Evolutionary conservation across 805 yeast genomes (phyloP), one percentile per base, ranked within the genome.

Genomic region (Scheffersomyces amazonensis): DNA sequence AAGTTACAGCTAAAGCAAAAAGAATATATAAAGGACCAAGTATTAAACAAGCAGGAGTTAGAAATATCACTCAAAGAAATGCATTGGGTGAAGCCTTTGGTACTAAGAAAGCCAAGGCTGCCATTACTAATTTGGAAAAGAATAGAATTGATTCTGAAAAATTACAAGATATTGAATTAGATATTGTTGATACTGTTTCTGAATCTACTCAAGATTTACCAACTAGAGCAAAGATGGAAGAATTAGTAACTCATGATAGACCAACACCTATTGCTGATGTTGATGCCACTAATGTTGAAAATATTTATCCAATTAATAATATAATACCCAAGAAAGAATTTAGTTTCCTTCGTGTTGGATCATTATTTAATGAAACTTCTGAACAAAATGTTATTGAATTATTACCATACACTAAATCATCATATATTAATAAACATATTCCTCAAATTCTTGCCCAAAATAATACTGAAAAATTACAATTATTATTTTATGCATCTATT

Each of bases 51-150:
- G 62, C 66, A 7, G 76, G 76, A 23, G 64, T 66, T 27, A 64
- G 68, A 44, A 64, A 73, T 50, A 67, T 75, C 41, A 66, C 71
- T 13, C 87, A 87, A 64, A 78, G 97, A 59, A 86, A 78, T 40
- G 84, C 87, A 2, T 74, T 93, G 55, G 99, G 99, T 55, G 91
- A 88, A 64, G 95, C 93, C 2, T 93, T 93, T 52, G 99, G 99
- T 74, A 91, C 99, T 41, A 90, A 87, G 68, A 90, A 81, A 68
- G 97, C 97, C 45, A 91, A 88, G 69, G 84, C 87, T 51, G 95
- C 95, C 24, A 85, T 93, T 53, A 68, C 77, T 36, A 91, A 83
- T 57, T 64, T 80, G 52, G 93, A 83, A 53, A 80, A 84, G 60
- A 93, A 93, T 65, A 75, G 85, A 52, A 81, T 93, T 54, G 97